These are phyloP conservation scores for Purshia tridentata DNA, from an alignment of 306 rosid species.

Conservation along the genomic window DNA sequence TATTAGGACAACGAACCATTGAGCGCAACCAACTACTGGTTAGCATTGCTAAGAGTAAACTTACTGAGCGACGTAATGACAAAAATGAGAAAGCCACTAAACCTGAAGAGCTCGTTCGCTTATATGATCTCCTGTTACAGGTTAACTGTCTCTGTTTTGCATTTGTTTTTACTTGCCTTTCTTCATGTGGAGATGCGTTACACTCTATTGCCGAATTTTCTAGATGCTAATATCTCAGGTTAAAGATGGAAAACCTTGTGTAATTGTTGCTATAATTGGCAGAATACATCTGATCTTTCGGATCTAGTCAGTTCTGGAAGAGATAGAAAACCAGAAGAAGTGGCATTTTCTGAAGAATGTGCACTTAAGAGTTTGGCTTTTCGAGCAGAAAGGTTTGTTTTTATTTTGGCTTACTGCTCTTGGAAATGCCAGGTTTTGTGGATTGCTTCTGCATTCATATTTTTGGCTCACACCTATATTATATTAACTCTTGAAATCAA, in stretches of 20 bases:
- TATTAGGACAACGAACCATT: constrained; percentile 87
- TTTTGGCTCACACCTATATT: neutral
- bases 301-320: constrained; percentile 93
- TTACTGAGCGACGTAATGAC: constrained; percentile 69
- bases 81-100: constrained; percentile 91
- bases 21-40: constrained; percentile 92
- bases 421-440: constrained; percentile 10
- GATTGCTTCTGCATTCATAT: constrained; percentile 1
- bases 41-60: constrained; percentile 83
- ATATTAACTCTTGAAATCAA: neutral
- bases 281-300: constrained; percentile 92
- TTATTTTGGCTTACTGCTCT: constrained; percentile 13
- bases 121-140: constrained; percentile 86
- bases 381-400: constrained; percentile 78
- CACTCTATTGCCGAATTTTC: constrained; percentile 3
- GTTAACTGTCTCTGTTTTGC: constrained; percentile 37
- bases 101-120: constrained; percentile 99
- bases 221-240: constrained; percentile 2
- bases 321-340: constrained; percentile 77
- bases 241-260: constrained; percentile 29
- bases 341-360: constrained; percentile 68
- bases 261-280: constrained; percentile 38
- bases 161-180: constrained; percentile 13
- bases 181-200: constrained; percentile 15
- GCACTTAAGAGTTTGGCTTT: constrained; percentile 70